Percentiles rank a stretch among this genome's conserved stretches.
Evolutionary conservation across 176 grass and related monocot genomes (phyloP).

Genomic region (Aegilops tauschii): DNA sequence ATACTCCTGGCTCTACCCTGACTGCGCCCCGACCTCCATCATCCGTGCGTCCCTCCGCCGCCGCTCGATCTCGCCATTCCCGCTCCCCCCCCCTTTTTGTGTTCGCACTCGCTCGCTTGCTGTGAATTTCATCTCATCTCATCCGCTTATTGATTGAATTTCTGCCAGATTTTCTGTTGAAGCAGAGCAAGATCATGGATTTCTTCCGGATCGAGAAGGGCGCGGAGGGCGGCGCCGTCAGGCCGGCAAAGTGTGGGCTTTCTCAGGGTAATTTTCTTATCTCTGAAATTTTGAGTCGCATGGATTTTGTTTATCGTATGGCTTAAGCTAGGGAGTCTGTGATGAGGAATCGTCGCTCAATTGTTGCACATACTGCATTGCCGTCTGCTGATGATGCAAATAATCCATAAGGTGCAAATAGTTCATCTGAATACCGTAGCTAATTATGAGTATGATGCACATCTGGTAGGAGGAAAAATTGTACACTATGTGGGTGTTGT

Average conservation of each 20-base stretch:
- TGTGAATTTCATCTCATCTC: neutral
- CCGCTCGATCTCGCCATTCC: neutral
- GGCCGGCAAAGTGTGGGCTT: constrained; percentile 35
- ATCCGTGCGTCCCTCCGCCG: constrained; percentile 30
- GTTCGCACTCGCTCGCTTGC: neutral
- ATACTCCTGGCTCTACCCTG: constrained; percentile 60
- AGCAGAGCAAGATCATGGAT: constrained; percentile 83
- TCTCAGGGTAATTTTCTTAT: constrained; percentile 50
- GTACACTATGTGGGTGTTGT: neutral
- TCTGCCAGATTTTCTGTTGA: constrained; percentile 59
- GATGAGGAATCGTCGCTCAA: neutral
- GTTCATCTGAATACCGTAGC: neutral
- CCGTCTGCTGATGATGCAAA: neutral
- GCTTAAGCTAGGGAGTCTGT: neutral
- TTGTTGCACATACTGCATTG: neutral
- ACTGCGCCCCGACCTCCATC: constrained; percentile 38
- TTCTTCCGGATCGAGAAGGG: constrained; percentile 84
- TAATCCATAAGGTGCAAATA: neutral
- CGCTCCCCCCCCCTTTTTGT: neutral
- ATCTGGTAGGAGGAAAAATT: neutral
- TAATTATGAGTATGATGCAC: neutral
- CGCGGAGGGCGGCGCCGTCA: neutral
- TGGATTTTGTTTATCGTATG: neutral
- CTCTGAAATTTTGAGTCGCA: constrained; percentile 1
- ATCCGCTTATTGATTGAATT: neutral